Base-by-base conservation (phyloP, 208 protist species). In the Leishmania turanica region DNA sequence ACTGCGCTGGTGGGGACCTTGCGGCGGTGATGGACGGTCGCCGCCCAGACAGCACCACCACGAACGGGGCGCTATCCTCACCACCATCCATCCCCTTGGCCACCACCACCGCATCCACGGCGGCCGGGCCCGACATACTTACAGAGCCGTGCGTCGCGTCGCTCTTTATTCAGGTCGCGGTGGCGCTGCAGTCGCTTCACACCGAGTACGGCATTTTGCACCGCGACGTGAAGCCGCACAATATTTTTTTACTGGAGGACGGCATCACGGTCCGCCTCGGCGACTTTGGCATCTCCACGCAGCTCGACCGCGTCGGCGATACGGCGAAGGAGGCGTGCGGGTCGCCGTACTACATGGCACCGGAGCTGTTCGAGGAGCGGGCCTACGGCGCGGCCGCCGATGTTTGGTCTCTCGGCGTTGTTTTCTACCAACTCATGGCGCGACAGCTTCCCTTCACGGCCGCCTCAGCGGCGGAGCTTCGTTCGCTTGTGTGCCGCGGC, bases 401-500 rank as follows among this genome's bases (percentile, higher is more conserved):
- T 80, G 96, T 98, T 86, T 99, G 99, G 98, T 94, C 91, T 11
- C 87, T 97, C 58, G 99, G 99, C 37, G 97, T 99, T 4, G 73
- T 99, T 15, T 82, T 99, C 13, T 99, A 99, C 81, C 95, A 99
- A 80, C 88, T 99, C 84, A 88, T 99, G 65, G 77, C 87, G 17
- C 84, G 88, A 17, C 79, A 92, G 68, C 78, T 88, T 31, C 93
- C 93, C 6, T 97, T 97, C 65, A 83, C 70, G 11, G 87, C 82
- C 15, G 53, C 83, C 60, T 79, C 68, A n/a, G 69, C 73, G 19
- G 54, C 69, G 15, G 69, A 77, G 34, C 54, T 78, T 3, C 54
- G 65, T 17, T 27, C 79, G 7, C 45, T 70, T 49, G 80, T 78
- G 73, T 81, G 77, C 7, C 71, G 77, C 17, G 80, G 84, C 19